Conservation (phyloP, 805 yeast species). For the Candida suzukii region DNA sequence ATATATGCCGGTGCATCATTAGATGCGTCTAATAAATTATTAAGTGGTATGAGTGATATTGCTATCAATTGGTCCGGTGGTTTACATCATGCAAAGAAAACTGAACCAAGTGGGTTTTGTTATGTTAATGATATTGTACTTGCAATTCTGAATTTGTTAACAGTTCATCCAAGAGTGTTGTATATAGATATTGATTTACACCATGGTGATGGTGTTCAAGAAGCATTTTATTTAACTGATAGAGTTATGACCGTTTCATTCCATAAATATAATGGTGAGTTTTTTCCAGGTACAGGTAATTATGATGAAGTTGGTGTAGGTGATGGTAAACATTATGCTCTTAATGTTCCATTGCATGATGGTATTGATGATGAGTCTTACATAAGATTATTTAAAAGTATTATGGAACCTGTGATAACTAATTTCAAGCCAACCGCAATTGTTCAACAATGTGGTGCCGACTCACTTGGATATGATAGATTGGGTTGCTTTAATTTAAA, state of each 20-base stretch:
- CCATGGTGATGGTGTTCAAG: conserved; percentile 98
- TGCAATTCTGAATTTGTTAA: conserved; percentile 73
- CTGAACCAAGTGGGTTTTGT: conserved; percentile 93
- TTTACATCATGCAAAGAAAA: conserved; percentile 91
- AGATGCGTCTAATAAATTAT: conserved; percentile 84
- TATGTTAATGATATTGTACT: conserved; percentile 91
- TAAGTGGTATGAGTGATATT: conserved; percentile 82
- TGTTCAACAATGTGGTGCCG: conserved; percentile 97
- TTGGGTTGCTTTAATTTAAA: conserved; percentile 90
- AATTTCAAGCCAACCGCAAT: conserved; percentile 91
- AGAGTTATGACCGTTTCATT: conserved; percentile 95
- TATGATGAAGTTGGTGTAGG: conserved; percentile 86
- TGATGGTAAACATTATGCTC: conserved; percentile 78
- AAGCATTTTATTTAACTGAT: conserved; percentile 91
- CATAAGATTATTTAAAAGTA: conserved; percentile 65
- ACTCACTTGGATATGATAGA: conserved; percentile 87
- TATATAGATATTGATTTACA: conserved; percentile 93
- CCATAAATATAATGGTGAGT: conserved; percentile 90
- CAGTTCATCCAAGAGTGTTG: conserved; percentile 88
- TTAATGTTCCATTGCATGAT: conserved; percentile 89
- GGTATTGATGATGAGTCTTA: conserved; percentile 94
- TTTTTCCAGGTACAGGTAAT: conserved; percentile 96
- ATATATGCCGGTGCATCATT: conserved; percentile 90
- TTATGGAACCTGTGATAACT: conserved; percentile 84
- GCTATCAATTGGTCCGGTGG: conserved; percentile 98